Evolutionary conservation across 805 yeast genomes (phyloP), one percentile per base, ranked within the genome.

Genomic region (Spencermartinsiella europaea): DNA sequence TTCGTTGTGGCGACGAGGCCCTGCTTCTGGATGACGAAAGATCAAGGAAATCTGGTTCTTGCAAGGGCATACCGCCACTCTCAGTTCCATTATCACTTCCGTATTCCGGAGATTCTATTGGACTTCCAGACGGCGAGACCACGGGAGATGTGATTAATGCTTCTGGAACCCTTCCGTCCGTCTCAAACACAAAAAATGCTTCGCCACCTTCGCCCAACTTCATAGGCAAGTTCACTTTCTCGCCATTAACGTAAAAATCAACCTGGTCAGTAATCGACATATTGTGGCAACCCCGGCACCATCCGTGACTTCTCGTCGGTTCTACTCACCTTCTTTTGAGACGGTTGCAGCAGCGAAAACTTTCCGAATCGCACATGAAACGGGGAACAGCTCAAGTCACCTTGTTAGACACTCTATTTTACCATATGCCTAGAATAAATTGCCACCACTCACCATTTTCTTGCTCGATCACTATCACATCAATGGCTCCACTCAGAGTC

Each of bases 161-260:
- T 46, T 74, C 72, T 1, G 96, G 95, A 20, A 93, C 81, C 33
- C 69, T 69, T 37, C 75, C 77, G 34, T 75, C 75, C 1, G 96
- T 85, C 59, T 89, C 96, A 68, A 93, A 91, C 36, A 93, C 98
- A 61, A 93, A 93, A 63, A 89, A 89, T 0, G 98, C 99, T 65
- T 93, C 99, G 12, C 99, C 99, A 5, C 95, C 96, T 50, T 93
- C 99, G 14, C 96, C 95, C 38, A 93, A 70, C 64, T 93, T 93
- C 98, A 93, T 93, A 5, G 96, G 96, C 40, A 91, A 69, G 55
- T 86, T 82, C 0, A 95, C 84, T 39, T 80, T 73, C 49, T 75
- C 75, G 33, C 84, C 97, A 66, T 93, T 93, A 34, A 93, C 95
- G 36, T 79, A 76, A 53, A 93, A 82, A 47, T 85, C 95, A 45